phyloP scores from a whole-genome alignment of 768 basidiomycete species.

The Psilocybe azurescens region DNA sequence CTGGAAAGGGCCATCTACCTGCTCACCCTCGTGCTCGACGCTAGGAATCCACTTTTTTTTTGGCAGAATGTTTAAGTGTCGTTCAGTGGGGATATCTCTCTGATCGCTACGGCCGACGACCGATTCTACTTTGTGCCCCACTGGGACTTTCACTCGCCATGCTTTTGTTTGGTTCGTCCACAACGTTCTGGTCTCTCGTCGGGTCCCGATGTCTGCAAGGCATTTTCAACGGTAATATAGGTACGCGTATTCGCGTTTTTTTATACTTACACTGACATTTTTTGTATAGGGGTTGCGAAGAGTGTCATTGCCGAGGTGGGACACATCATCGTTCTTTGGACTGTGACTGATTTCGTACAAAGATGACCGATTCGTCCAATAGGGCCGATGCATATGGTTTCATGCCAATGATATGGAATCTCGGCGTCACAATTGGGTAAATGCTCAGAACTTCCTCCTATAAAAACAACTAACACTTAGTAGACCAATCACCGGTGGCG shows the following conservation, averaged over 20 bases:
- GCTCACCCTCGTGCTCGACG: background rate
- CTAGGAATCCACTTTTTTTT: conserved; percentile 51
- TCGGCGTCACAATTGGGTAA: conserved; percentile 39
- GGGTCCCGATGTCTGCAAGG: conserved; percentile 40
- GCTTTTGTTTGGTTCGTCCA: conserved; percentile 47
- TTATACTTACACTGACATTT: background rate
- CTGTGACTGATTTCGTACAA: background rate
- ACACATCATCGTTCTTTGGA: background rate
- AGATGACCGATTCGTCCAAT: conserved; percentile 33
- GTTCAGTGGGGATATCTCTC: conserved; percentile 51
- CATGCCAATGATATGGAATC: conserved; percentile 39
- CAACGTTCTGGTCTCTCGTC: conserved; percentile 39
- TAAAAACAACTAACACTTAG: background rate
- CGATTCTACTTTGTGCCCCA: conserved; percentile 47
- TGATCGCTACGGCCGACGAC: conserved; percentile 47
- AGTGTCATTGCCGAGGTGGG: conserved; percentile 51
- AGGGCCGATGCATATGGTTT: conserved; percentile 43
- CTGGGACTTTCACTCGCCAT: conserved; percentile 44
- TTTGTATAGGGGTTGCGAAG: conserved; percentile 46
- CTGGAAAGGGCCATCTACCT: background rate
- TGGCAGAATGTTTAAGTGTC: conserved; percentile 48
- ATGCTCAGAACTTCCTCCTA: conserved; percentile 7
- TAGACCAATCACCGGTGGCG: conserved; percentile 71
- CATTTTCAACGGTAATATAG: conserved; percentile 44
- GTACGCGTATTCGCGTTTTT: conserved; percentile 2